Evolutionary conservation across 352 stramenopile species (phyloP).

Genomic region (Pythium pectinolyticum): DNA sequence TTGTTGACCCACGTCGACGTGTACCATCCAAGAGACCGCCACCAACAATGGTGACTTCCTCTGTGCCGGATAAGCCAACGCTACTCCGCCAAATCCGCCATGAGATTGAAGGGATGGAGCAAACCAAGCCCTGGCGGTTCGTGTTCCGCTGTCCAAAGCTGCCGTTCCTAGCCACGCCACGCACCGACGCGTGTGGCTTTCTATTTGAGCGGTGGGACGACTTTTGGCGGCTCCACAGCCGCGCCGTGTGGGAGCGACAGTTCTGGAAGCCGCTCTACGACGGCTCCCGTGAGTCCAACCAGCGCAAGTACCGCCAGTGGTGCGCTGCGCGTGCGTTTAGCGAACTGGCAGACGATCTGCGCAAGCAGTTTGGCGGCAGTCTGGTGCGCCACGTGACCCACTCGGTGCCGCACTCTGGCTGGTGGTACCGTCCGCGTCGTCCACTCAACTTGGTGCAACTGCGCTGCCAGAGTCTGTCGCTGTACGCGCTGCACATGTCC

Average conservation of each 20-base stretch:
- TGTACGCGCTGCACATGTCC: conserved; percentile 23
- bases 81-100: background rate
- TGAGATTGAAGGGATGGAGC: conserved; percentile 24
- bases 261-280: conserved; percentile 42
- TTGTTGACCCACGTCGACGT: background rate
- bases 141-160: conserved; percentile 46
- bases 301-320: conserved; percentile 36
- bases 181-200: conserved; percentile 36
- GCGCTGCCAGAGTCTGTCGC: background rate
- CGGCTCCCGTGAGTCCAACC: conserved; percentile 28
- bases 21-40: too few species aligned
- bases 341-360: conserved; percentile 34
- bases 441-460: conserved; percentile 15
- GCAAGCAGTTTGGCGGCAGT: conserved; percentile 13
- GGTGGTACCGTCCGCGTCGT: conserved; percentile 25
- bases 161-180: conserved; percentile 32
- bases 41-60: background rate
- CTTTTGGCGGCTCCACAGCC: conserved; percentile 44
- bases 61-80: background rate
- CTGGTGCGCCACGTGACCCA: conserved; percentile 3
- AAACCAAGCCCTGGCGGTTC: conserved; percentile 42
- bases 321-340: conserved; percentile 35
- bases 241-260: conserved; percentile 47
- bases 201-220: conserved; percentile 54
- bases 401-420: conserved; percentile 11